Conservation (phyloP, 1,284 basidiomycete genomes). For the Heliocybe sulcata region DNA sequence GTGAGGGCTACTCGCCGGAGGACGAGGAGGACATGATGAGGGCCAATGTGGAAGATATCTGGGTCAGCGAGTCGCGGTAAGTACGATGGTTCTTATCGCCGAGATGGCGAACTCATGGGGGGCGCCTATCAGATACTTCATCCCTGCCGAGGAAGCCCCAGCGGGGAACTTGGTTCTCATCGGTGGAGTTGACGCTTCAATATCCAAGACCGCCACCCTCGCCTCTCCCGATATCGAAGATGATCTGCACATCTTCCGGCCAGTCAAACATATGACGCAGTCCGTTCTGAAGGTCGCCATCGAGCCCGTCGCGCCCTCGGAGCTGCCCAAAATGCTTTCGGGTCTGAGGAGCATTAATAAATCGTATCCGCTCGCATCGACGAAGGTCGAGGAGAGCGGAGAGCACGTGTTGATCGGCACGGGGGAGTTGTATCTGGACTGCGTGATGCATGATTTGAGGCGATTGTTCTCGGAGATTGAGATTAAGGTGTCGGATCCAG, state of each 20-base stretch:
- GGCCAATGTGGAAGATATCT: conserved; percentile 80
- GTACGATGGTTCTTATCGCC: conserved; percentile 10
- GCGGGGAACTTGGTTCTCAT: conserved; percentile 93
- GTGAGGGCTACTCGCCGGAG: conserved; percentile 94
- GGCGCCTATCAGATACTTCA: conserved; percentile 62
- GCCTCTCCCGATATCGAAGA: conserved; percentile 68
- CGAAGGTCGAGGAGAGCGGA: conserved; percentile 97
- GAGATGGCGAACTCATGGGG: not conserved
- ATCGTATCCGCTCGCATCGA: conserved; percentile 89
- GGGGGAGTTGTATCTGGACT: conserved; percentile 96
- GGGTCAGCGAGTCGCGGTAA: conserved; percentile 86
- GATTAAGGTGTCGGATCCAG: conserved; percentile 99
- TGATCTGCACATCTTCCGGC: conserved; percentile 90
- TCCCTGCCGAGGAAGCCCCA: conserved; percentile 82
- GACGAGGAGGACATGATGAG: conserved; percentile 98
- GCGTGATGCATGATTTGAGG: conserved; percentile 93
- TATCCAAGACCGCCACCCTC: conserved; percentile 93
- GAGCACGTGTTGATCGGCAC: conserved; percentile 97
- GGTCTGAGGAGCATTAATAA: conserved; percentile 97
- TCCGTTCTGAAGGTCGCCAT: conserved; percentile 99
- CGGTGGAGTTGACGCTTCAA: conserved; percentile 89
- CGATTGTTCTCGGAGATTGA: conserved; percentile 95
- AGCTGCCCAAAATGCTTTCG: conserved; percentile 97
- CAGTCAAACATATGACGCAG: conserved; percentile 94
- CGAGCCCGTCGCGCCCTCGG: conserved; percentile 95